Percentiles rank a stretch among this genome's conserved stretches.
Conservation (phyloP, 139 green algal genomes). For the Asterochloris sp. region DNA sequence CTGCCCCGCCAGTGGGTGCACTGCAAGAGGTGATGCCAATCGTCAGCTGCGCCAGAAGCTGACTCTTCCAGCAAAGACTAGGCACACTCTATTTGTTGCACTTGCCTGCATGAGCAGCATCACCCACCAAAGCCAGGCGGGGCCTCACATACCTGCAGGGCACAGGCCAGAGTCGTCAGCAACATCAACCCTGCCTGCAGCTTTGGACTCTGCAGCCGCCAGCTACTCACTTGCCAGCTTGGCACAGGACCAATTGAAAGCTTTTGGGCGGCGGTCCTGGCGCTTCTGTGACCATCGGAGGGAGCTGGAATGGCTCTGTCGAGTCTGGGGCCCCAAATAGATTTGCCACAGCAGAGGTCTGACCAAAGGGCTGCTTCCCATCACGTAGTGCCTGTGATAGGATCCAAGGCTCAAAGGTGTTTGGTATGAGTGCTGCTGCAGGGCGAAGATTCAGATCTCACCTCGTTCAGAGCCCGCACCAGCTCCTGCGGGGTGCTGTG, state of each 20-base stretch:
- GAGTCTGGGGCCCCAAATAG: too few species aligned
- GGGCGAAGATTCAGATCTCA: not conserved
- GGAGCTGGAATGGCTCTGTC: conserved; percentile 11
- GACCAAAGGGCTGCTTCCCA: too few species aligned
- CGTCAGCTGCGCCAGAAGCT: not conserved
- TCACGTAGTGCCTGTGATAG: too few species aligned
- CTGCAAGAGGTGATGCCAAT: not conserved
- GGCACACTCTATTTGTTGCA: too few species aligned
- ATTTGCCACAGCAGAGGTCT: too few species aligned
- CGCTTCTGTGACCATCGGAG: conserved; percentile 47
- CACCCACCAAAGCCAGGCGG: conserved; percentile 73
- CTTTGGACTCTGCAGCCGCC: not conserved
- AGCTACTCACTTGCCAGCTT: conserved; percentile 52
- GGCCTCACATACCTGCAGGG: conserved; percentile 61
- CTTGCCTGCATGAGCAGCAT: conserved; percentile 59
- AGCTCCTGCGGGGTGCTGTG: conserved; percentile 3
- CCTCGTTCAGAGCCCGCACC: conserved; percentile 35
- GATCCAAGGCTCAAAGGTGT: too few species aligned
- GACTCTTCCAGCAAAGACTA: too few species aligned
- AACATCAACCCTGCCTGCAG: not conserved
- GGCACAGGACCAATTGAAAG: conserved; percentile 60
- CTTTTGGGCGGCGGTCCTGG: conserved; percentile 43
- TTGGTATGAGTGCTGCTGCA: too few species aligned
- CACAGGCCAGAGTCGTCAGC: not conserved
- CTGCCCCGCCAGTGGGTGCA: conserved; percentile 78